phyloP scores from a whole-genome alignment of 1,284 basidiomycete species.

The Ganoderma resinaceum region DNA sequence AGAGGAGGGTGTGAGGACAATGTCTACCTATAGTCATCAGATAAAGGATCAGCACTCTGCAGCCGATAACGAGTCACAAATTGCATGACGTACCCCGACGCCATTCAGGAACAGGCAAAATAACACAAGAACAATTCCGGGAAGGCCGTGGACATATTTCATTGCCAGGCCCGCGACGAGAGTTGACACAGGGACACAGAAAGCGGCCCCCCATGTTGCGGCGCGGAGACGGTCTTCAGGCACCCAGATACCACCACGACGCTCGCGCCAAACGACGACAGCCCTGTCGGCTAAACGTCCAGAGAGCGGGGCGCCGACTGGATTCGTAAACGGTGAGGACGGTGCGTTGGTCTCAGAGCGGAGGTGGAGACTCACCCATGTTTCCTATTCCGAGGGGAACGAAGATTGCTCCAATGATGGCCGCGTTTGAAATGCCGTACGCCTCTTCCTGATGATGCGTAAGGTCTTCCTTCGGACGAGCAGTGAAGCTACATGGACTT shows the following conservation, averaged over 20 bases:
- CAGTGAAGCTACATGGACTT: background rate
- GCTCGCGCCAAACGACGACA: conserved; percentile 52
- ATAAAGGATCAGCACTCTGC: background rate
- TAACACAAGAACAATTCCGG: conserved; percentile 50
- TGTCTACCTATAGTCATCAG: conserved; percentile 44
- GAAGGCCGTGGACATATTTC: conserved; percentile 46
- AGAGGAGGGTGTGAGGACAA: conserved; percentile 56
- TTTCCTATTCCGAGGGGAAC: conserved; percentile 68
- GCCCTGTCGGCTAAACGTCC: conserved; percentile 60
- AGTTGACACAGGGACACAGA: conserved; percentile 53
- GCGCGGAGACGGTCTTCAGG: conserved; percentile 70
- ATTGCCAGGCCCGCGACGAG: conserved; percentile 43
- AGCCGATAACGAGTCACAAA: background rate
- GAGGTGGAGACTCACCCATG: conserved; percentile 47
- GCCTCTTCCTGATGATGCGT: conserved; percentile 51
- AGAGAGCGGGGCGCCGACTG: conserved; percentile 60
- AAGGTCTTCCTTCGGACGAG: background rate
- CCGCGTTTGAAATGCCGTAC: conserved; percentile 66
- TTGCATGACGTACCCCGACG: conserved; percentile 48
- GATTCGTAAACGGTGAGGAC: background rate
- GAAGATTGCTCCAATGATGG: conserved; percentile 66
- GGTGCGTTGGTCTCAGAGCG: background rate
- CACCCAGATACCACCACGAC: conserved; percentile 55
- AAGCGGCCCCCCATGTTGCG: conserved; percentile 50
- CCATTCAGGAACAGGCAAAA: conserved; percentile 57